Conservation (phyloP, 2,329 filamentous ascomycete genomes). For the Stemphylium vesicarium region DNA sequence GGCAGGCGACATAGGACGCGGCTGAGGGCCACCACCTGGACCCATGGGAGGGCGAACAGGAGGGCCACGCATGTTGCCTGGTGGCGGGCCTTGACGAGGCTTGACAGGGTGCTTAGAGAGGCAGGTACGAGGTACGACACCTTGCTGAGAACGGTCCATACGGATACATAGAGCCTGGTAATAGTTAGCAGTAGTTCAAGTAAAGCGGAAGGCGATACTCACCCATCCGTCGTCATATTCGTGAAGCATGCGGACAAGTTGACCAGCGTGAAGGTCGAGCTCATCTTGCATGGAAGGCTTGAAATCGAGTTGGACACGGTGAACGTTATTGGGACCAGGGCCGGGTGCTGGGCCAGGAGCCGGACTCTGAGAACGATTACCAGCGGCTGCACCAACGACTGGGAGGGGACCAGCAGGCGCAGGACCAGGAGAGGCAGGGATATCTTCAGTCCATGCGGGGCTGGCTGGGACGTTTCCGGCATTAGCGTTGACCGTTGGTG, state of each 20-base stretch:
- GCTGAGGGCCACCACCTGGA: conserved; percentile 40
- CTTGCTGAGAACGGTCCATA: conserved; percentile 88
- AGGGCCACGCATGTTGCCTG: conserved; percentile 39
- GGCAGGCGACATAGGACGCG: conserved; percentile 53
- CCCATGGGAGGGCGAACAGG: conserved; percentile 40
- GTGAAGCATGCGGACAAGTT: conserved; percentile 86
- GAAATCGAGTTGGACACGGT: conserved; percentile 95
- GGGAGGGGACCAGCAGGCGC: conserved; percentile 49
- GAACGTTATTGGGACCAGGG: conserved; percentile 66
- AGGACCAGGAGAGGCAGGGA: conserved; percentile 59
- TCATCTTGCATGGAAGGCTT: conserved; percentile 92
- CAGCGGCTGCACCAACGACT: conserved; percentile 63
- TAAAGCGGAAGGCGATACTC: conserved; percentile 51
- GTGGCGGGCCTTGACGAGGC: conserved; percentile 66
- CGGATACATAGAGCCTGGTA: conserved; percentile 83
- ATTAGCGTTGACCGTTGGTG: conserved; percentile 60
- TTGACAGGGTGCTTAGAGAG: conserved; percentile 91
- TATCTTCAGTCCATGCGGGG: conserved; percentile 67
- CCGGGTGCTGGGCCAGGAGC: conserved; percentile 50
- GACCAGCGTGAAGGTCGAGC: conserved; percentile 78
- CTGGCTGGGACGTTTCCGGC: conserved; percentile 54
- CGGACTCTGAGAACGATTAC: conserved; percentile 68
- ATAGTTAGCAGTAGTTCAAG: conserved; percentile 13
- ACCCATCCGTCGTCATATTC: conserved; percentile 99
- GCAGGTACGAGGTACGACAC: conserved; percentile 92